Evolutionary conservation across 139 green algal species (phyloP).

Genomic region (Picochlorum sp.): DNA sequence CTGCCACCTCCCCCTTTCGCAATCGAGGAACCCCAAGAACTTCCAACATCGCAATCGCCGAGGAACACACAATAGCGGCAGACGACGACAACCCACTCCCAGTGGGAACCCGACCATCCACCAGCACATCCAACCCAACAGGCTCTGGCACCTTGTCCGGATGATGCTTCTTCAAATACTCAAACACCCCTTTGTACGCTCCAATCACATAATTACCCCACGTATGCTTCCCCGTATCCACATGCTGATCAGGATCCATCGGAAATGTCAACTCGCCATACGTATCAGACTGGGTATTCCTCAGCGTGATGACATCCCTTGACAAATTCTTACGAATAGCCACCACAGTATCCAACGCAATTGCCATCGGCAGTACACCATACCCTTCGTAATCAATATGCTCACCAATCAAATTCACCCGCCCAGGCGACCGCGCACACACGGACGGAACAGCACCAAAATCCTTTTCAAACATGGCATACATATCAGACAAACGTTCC

Average conservation of each 20-base stretch:
- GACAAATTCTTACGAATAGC: constrained; percentile 32
- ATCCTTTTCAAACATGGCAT: not conserved
- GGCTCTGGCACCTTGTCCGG: constrained; percentile 19
- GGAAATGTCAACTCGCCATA: constrained; percentile 69
- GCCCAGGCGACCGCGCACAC: constrained; percentile 46
- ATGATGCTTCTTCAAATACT: constrained; percentile 29
- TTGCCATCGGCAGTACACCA: constrained; percentile 95
- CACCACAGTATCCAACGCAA: constrained; percentile 45
- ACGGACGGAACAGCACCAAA: constrained; percentile 4
- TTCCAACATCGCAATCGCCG: constrained; percentile 67
- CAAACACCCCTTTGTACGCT: constrained; percentile 88
- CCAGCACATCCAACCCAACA: constrained; percentile 66
- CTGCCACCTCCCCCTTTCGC: constrained; percentile 60
- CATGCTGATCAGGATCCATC: constrained; percentile 65
- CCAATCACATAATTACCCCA: constrained; percentile 94
- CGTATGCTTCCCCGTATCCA: constrained; percentile 69
- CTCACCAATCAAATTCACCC: constrained; percentile 97
- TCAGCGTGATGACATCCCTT: constrained; percentile 47
- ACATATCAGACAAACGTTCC: not conserved
- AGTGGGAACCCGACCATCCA: constrained; percentile 78
- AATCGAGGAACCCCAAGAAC: constrained; percentile 26
- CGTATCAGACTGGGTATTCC: constrained; percentile 61
- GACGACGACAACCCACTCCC: constrained; percentile 81
- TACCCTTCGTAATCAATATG: constrained; percentile 98
- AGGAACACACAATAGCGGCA: constrained; percentile 80